Evolutionary conservation across 495 filamentous ascomycete species (phyloP), one percentile per base, ranked within the genome.

Genomic region (Penicillium longicatenatum): DNA sequence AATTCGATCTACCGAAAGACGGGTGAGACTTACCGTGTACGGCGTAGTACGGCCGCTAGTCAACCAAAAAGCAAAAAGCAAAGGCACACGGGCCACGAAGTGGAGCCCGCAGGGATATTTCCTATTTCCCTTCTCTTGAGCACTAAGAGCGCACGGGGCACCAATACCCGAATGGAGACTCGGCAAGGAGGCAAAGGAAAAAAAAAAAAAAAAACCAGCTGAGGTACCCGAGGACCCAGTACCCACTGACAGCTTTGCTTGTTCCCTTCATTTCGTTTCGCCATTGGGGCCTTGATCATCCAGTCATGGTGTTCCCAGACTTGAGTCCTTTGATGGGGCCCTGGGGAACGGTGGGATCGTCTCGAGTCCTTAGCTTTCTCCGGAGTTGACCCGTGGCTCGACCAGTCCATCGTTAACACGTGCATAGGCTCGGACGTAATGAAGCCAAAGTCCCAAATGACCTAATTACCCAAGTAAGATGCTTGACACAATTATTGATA

Each of bases 1-100:
- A 51, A 52, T 52, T 52, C 37, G 66, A 69, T 69, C 64, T 67
- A 43, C 66, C 66, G 66, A 67, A 64, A 60, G 22, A 45, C 54
- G 64, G 64, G 55, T 56, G 50, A 61, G 57, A 69, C 66, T 69
- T 69, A 67, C 66, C 55, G 22, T 62, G 48, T 69, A 48, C 44
- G 64, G 63, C 44, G 58, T 66, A 68, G 66, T 50, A 35, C 56
- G 50, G 55, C 53, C 46, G 52, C 19, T 43, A 31, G 20, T 29
- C 26, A 46, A 41, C 53, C 26, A 26, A 2, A 26, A 26, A 26
- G 26, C 26, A 26, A 4, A 26, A 26, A n/a, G n/a, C n/a, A n/a
- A n/a, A 7, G 29, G 44, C 29, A 21, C 50, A 51, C 30, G 49
- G 49, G 55, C 39, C 30, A 50, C 46, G 58, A 62, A 68, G 49